Evolutionary conservation across 139 green algal genomes (phyloP), one percentile per base, ranked within the genome.

Genomic region (Picochlorum sp.): DNA sequence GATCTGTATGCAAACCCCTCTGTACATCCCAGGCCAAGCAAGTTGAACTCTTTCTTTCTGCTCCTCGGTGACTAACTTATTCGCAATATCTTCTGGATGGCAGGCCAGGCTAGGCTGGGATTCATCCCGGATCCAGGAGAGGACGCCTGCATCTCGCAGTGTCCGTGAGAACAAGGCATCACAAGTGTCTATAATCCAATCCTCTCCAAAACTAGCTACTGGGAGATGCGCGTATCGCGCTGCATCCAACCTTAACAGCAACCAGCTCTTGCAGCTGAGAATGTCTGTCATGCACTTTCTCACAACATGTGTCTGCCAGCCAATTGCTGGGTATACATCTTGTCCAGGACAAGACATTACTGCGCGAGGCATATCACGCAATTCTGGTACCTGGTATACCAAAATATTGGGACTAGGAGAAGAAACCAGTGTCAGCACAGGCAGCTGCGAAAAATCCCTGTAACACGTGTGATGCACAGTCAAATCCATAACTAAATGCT

Each of bases 211-310:
- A 68, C 87, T 86, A 21, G 76, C 69, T 11, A 95, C 62, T 10
- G 89, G 88, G 62, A 92, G 78, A 73, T 95, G 86, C 2, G 85
- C 84, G 57, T 96, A 97, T 49, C 86, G 75, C 24, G 86, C 80
- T 16, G 91, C 66, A 23, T 62, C 58, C 0, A 85, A 16, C 21
- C 61, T 37, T 6, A 59, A 24, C 3, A 26, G 23, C 18, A 66
- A 15, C 61, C 61, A 66, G 8, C 14, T 21, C 13, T 44, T 44
- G 9, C n/a, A 18, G 72, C 9, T 76, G 76, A 32, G 87, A 81
- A 57, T 83, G 65, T 44, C 14, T 18, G 4, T n/a, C 10, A 37
- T 9, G 7, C 21, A 89, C 0, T 69, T 59, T 10, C 80, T 74
- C 23, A 77, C 81, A 2, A 85, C 87, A 2, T 71, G 72, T 38